Evolutionary conservation across 1,284 basidiomycete species (phyloP).

Genomic region (Afroboletus lepidellus): DNA sequence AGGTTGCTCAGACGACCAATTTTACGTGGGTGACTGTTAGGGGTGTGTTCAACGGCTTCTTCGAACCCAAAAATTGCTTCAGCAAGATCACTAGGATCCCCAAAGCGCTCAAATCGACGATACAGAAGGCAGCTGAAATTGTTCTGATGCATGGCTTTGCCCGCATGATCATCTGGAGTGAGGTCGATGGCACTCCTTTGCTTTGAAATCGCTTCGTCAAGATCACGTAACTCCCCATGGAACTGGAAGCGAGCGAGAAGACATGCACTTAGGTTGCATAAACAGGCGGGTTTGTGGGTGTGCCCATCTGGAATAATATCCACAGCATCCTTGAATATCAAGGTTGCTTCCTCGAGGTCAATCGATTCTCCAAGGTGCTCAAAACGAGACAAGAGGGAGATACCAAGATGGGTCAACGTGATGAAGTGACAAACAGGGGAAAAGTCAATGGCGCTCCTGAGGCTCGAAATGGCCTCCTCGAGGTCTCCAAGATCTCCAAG

Average conservation of each 20-base stretch:
- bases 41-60: background rate
- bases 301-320: conserved; percentile 1
- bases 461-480: background rate
- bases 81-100: background rate
- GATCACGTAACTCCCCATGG: background rate
- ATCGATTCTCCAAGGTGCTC: background rate
- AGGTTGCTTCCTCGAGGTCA: conserved; percentile 2
- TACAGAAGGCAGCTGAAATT: background rate
- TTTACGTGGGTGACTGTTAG: background rate
- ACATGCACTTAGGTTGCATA: background rate
- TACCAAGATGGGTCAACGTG: background rate
- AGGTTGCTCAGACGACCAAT: background rate
- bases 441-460: background rate
- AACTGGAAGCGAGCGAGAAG: background rate
- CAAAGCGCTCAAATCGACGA: background rate
- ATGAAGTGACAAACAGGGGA: background rate
- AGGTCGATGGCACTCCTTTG: background rate
- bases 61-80: background rate
- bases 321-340: background rate
- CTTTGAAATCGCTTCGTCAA: conserved; percentile 3
- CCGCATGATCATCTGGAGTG: too few species aligned
- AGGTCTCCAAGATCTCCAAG: background rate
- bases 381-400: conserved; percentile 1
- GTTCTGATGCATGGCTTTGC: background rate
- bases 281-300: background rate